phyloP scores from a whole-genome alignment of 169 alveolate genomes.

The Besnoitia besnoiti region DNA sequence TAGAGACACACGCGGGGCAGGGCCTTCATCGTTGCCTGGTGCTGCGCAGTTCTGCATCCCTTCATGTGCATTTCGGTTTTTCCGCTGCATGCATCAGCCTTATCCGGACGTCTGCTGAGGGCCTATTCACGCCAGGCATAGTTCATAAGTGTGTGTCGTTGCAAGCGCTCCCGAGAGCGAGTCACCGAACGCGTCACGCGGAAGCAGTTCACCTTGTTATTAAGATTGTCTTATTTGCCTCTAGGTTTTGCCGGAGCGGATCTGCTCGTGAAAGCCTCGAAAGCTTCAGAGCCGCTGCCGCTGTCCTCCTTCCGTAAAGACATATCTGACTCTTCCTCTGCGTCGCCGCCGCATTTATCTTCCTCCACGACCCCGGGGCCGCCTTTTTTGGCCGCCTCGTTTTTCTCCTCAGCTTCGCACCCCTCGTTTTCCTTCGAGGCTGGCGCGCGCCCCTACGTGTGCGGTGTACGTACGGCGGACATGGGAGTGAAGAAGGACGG shows the following conservation, averaged over 20 bases:
- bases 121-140: too few species aligned
- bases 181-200: too few species aligned
- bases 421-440: neutral
- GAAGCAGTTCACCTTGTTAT: neutral
- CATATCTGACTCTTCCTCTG: neutral
- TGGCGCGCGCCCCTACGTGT: neutral
- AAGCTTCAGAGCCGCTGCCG: neutral
- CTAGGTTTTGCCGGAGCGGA: slow-evolving; percentile 27
- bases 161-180: too few species aligned
- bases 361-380: neutral
- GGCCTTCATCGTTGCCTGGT: too few species aligned
- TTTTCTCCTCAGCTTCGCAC: neutral
- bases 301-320: neutral
- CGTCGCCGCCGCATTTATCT: neutral
- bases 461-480: slow-evolving; percentile 36
- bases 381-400: neutral
- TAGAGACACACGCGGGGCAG: too few species aligned
- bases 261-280: neutral
- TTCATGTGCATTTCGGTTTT: too few species aligned
- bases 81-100: too few species aligned
- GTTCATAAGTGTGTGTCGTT: too few species aligned
- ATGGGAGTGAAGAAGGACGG: neutral
- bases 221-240: neutral
- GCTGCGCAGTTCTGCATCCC: too few species aligned
- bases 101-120: too few species aligned